phyloP scores from a whole-genome alignment of 345 rosid genomes.

The Gossypium bickii region DNA sequence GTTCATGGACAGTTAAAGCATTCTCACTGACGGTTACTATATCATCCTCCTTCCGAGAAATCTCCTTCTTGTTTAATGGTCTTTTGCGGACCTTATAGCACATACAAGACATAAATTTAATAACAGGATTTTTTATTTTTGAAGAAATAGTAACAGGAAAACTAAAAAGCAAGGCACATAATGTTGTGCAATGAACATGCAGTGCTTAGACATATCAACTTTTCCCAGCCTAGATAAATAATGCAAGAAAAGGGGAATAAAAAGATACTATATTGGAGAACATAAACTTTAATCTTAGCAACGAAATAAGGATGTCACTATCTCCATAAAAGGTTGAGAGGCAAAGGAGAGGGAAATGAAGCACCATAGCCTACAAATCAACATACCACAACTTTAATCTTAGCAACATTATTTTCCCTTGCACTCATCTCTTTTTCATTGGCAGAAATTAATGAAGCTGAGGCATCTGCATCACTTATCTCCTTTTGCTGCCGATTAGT shows the following conservation, averaged over 20 bases:
- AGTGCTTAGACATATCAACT: background rate
- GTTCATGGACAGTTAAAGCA: conserved; percentile 80
- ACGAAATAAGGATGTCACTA: background rate
- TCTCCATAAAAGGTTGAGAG: background rate
- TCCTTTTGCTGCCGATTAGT: conserved; percentile 41
- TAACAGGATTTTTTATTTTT: background rate
- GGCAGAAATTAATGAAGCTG: conserved; percentile 29
- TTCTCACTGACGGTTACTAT: conserved; percentile 70
- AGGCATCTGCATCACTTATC: conserved; percentile 54
- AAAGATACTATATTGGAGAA: background rate
- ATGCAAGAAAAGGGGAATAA: background rate
- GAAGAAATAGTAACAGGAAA: background rate
- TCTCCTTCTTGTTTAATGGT: conserved; percentile 90
- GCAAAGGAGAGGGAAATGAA: background rate
- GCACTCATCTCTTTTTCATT: conserved; percentile 67
- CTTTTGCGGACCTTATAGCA: conserved; percentile 80
- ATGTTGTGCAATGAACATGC: background rate
- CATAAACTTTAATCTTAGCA: background rate
- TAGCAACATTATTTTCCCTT: conserved; percentile 80
- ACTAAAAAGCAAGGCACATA: background rate
- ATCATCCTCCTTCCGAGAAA: conserved; percentile 88
- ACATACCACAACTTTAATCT: conserved; percentile 97
- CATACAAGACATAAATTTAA: conserved; percentile 3
- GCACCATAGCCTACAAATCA: conserved; percentile 2
- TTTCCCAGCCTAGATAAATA: background rate